Percentiles rank a stretch among this genome's conserved stretches.
Conservation (phyloP, 768 basidiomycete species). For the Pleurotus platypus region DNA sequence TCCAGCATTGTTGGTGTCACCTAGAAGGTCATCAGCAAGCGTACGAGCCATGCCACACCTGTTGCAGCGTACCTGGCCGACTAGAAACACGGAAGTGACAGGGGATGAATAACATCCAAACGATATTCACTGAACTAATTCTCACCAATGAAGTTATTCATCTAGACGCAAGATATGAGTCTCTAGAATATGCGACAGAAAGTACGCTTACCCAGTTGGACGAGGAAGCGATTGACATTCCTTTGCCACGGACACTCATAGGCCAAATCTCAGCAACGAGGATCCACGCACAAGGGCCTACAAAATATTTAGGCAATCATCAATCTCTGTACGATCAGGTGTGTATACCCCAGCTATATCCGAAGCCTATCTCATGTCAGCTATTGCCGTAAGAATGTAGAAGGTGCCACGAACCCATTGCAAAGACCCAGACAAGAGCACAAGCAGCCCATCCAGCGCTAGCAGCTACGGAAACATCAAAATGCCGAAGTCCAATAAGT, state of each 20-base stretch:
- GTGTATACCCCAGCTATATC: constrained; percentile 66
- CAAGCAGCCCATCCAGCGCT: constrained; percentile 67
- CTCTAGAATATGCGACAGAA: background rate
- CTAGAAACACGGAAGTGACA: constrained; percentile 21
- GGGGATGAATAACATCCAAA: background rate
- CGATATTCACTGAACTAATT: background rate
- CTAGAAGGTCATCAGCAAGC: constrained; percentile 15
- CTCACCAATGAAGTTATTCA: constrained; percentile 75
- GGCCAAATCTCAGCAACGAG: constrained; percentile 75
- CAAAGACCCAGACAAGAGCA: constrained; percentile 70
- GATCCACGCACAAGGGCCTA: constrained; percentile 72
- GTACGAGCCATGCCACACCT: background rate
- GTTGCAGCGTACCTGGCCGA: constrained; percentile 40
- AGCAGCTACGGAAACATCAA: constrained; percentile 30
- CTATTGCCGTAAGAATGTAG: background rate
- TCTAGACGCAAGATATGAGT: constrained; percentile 29
- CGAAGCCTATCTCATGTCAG: constrained; percentile 41
- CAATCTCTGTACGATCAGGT: background rate
- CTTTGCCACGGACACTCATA: constrained; percentile 70
- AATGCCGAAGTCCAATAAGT: background rate
- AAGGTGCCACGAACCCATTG: constrained; percentile 43
- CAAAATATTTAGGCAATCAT: background rate
- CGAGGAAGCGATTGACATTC: constrained; percentile 70
- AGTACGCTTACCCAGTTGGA: constrained; percentile 60
- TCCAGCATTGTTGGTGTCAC: constrained; percentile 71